Percentiles rank a stretch among this genome's conserved stretches.
These are phyloP conservation scores for Yarrowia sp. DNA, from an alignment of 805 yeast genomes.

Conservation along the genomic window DNA sequence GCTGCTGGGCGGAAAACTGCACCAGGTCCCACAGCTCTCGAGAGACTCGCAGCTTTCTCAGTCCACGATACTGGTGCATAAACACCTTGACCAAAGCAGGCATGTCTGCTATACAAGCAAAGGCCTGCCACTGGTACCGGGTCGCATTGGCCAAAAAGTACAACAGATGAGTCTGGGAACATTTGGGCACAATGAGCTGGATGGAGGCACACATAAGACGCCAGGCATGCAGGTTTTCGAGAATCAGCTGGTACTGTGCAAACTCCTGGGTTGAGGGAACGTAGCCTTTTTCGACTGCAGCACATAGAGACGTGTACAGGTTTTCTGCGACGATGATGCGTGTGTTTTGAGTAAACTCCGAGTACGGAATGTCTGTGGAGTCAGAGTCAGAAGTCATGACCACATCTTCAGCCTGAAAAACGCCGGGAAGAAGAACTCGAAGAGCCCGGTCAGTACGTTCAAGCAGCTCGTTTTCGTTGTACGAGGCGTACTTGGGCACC, in stretches of 20 bases:
- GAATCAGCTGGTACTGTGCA: constrained; percentile 2
- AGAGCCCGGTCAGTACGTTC: not conserved
- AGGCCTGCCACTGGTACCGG: constrained; percentile 28
- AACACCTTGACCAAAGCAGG: constrained; percentile 29
- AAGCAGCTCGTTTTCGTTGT: not conserved
- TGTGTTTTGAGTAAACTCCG: constrained; percentile 10
- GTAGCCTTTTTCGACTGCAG: not conserved
- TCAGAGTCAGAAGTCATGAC: not conserved
- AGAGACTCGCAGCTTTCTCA: constrained; percentile 29
- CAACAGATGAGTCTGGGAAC: constrained; percentile 34
- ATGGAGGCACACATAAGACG: constrained; percentile 11
- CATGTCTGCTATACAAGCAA: constrained; percentile 30
- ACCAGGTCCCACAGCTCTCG: constrained; percentile 32
- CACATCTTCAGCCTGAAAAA: not conserved
- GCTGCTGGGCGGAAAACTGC: constrained; percentile 29
- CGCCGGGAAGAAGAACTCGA: not conserved
- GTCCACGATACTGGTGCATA: constrained; percentile 27
- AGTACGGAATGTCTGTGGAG: not conserved
- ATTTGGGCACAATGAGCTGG: not conserved
- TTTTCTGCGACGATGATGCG: not conserved
- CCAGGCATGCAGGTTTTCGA: constrained; percentile 6
- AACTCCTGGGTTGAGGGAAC: not conserved
- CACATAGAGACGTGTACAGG: not conserved
- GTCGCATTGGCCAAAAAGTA: constrained; percentile 40
- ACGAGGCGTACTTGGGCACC: not conserved